phyloP scores from a whole-genome alignment of 306 rosid species.

The Mimosa bimucronata region DNA sequence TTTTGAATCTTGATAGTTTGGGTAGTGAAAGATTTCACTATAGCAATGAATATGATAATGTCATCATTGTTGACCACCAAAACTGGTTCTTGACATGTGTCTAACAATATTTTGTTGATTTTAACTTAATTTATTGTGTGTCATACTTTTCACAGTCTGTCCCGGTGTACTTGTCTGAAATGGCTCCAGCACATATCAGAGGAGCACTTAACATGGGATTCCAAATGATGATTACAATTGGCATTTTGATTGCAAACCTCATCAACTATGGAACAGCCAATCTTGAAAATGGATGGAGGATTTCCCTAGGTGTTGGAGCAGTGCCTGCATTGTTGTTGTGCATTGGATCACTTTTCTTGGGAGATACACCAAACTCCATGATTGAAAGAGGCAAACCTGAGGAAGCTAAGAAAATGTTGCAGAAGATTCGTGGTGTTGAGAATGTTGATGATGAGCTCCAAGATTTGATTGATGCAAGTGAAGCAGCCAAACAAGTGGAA shows the following conservation, averaged over 20 bases:
- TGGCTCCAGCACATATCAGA: conserved; percentile 41
- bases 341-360: conserved; percentile 27
- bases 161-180: conserved; percentile 38
- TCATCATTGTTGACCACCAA: no score
- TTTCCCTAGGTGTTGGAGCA: conserved; percentile 36
- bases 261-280: conserved; percentile 29
- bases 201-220: conserved; percentile 44
- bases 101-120: conserved; percentile 25
- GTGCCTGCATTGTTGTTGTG: conserved; percentile 36
- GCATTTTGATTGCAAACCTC: conserved; percentile 39
- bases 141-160: conserved; percentile 28
- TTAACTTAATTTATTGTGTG: not conserved
- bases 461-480: conserved; percentile 30
- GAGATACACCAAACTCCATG: conserved; percentile 38
- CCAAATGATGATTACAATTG: conserved; percentile 47
- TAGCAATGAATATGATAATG: no score
- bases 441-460: conserved; percentile 21
- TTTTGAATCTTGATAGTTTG: no score
- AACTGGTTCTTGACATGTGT: no score
- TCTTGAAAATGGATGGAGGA: conserved; percentile 34
- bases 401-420: conserved; percentile 25
- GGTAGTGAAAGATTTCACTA: no score
- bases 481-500: conserved; percentile 21
- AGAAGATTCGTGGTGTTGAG: conserved; percentile 28
- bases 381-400: conserved; percentile 30